Base-by-base conservation (phyloP, 2,329 filamentous ascomycete genomes). In the Hypoxylon sp. region DNA sequence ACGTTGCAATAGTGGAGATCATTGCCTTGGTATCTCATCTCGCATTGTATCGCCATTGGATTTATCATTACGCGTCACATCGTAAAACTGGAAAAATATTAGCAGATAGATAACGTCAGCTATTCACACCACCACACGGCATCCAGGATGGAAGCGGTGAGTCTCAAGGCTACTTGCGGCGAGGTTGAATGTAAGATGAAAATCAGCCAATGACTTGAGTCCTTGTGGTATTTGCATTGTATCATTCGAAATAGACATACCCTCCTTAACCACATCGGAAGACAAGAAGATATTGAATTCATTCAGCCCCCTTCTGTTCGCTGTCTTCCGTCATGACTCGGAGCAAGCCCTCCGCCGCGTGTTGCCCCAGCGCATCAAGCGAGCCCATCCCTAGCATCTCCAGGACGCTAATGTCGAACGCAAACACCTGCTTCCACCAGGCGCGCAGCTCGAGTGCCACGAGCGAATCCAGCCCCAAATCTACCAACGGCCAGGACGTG, bases 371-470 rank as follows among this genome's bases (percentile, higher is more conserved):
- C n/a, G 59, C 62, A 15, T 68, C 64, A 4, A 69, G 50, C 6
- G 65, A 65, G 1, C 67, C 62, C 46, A 62, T 59, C 1, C 62
- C 63, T 7, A 68, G 34, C 46, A 69, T 68, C 26, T 69, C 65
- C 0, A 69, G 53, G 5, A 68, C 67, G 32, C 59, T 68, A 10
- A 67, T 69, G 19, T 65, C 58, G 32, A 66, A 68, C 10, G 55
- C 50, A 49, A 67, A 64, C 26, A 64, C 59, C 37, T 65, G 62
- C 43, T 65, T 69, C 64, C 64, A 82, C 81, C 81, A 84, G 13
- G 76, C 72, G 6, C 80, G 77, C 13, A 78, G 79, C 79, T 65
- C 68, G 26, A 70, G 50, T 10, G 69, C 70, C 15, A 72, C 60
- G 2, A 72, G 54, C 2, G 65, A 63, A 47, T 71, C 70, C 3